phyloP scores from a whole-genome alignment of 352 stramenopile species.

The Phytopythium sindhum region DNA sequence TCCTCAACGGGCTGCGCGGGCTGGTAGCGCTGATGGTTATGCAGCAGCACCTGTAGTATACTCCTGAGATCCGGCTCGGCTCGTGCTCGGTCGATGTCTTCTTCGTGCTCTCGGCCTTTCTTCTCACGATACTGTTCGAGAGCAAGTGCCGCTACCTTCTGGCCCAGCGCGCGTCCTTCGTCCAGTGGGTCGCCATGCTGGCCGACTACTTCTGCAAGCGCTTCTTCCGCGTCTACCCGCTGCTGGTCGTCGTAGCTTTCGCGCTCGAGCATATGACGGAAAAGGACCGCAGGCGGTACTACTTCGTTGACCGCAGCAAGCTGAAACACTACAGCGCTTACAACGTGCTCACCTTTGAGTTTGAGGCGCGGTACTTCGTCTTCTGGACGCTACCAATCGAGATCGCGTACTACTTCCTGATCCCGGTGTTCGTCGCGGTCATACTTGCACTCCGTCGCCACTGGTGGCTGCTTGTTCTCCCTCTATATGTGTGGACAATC shows the following conservation, averaged over 20 bases:
- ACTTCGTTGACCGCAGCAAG: no score
- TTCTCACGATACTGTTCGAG: constrained; percentile 41
- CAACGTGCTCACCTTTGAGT: constrained; percentile 36
- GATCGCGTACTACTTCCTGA: constrained; percentile 40
- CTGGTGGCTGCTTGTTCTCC: constrained; percentile 20
- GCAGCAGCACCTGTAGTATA: constrained; percentile 24
- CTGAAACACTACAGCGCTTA: constrained; percentile 23
- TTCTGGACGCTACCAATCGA: constrained; percentile 53
- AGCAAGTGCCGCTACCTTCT: constrained; percentile 24
- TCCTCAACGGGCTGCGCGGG: constrained; percentile 37
- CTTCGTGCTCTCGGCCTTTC: constrained; percentile 44
- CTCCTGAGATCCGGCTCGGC: constrained; percentile 25
- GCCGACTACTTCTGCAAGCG: constrained; percentile 46
- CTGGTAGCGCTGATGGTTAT: constrained; percentile 33
- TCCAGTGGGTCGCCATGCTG: constrained; percentile 17
- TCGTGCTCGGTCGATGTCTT: constrained; percentile 34
- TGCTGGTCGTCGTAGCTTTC: constrained; percentile 46
- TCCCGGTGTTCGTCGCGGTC: constrained; percentile 25
- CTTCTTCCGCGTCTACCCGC: constrained; percentile 53
- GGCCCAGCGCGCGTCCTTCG: constrained; percentile 11
- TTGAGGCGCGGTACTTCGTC: constrained; percentile 31
- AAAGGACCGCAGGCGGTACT: no score
- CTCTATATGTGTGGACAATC: constrained; percentile 18
- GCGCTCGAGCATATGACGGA: no score
- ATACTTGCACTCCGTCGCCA: constrained; percentile 13